Percentiles rank a stretch among this genome's conserved stretches.
Conservation (phyloP, 257 asterid species). For the Nicotiana knightiana region DNA sequence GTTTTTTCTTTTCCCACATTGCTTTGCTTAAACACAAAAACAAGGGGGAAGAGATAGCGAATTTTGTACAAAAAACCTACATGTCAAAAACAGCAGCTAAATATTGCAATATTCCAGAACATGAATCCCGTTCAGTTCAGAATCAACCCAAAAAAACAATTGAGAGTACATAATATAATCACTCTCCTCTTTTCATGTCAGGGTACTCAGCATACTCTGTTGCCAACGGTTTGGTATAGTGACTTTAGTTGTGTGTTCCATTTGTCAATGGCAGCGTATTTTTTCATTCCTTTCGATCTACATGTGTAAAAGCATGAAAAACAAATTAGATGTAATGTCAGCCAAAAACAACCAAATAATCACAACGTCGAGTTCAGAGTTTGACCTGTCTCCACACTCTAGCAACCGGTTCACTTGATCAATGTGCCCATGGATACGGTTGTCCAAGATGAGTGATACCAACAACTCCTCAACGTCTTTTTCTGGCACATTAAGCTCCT, state of each 20-base stretch:
- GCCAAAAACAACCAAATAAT: neutral
- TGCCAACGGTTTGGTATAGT: slow-evolving; percentile 67
- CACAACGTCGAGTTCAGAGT: neutral
- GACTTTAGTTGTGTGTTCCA: slow-evolving; percentile 94
- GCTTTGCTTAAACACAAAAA: too few relatives aligned
- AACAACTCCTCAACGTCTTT: slow-evolving; percentile 86
- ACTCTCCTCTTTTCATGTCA: neutral
- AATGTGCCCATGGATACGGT: slow-evolving; percentile 83
- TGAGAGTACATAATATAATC: neutral
- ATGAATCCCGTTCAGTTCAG: neutral
- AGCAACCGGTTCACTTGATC: slow-evolving; percentile 91
- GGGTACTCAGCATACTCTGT: slow-evolving; percentile 57
- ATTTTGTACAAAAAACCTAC: neutral
- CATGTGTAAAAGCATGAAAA: neutral
- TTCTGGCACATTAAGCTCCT: slow-evolving; percentile 99
- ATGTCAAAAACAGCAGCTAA: neutral
- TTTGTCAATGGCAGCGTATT: slow-evolving; percentile 84
- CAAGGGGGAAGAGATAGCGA: neutral
- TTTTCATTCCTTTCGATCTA: slow-evolving; percentile 94
- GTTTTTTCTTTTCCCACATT: too few relatives aligned
- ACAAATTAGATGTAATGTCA: neutral
- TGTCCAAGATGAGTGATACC: slow-evolving; percentile 90
- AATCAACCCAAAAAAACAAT: neutral
- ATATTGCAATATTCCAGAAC: neutral
- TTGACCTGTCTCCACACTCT: slow-evolving; percentile 95